Conservation (phyloP, 306 rosid species). For the Argentina anserina region DNA sequence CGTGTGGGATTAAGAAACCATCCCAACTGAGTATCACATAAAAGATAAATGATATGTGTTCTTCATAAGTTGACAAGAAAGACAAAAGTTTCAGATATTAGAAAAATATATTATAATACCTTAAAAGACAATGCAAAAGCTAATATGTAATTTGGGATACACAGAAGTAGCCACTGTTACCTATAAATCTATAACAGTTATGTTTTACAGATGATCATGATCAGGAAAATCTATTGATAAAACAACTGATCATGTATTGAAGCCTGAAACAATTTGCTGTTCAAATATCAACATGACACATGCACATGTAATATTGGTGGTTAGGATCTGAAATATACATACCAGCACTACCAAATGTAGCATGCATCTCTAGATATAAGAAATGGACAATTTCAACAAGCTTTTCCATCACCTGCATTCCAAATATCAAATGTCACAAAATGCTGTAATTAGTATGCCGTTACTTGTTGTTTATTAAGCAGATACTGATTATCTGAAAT, state of each 20-base stretch:
- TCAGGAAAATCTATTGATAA: not conserved
- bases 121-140: not conserved
- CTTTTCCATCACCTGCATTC: conserved; percentile 73
- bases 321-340: conserved; percentile 17
- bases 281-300: not conserved
- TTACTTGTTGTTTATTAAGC: conserved; percentile 1
- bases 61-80: not conserved
- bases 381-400: conserved; percentile 78
- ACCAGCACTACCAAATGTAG: conserved; percentile 57
- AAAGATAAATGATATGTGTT: not conserved
- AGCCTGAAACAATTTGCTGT: not conserved
- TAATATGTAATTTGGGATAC: not conserved
- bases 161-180: not conserved
- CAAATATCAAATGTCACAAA: conserved; percentile 25
- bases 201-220: not conserved
- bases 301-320: not conserved
- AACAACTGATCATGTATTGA: not conserved
- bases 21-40: not conserved
- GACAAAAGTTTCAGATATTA: not conserved
- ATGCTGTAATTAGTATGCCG: conserved; percentile 4
- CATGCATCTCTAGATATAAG: conserved; percentile 67
- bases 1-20: not conserved
- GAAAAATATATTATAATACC: not conserved
- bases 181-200: not conserved
- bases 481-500: conserved; percentile 15